A percentile compares a stretch with the other conserved stretches of the same genome.
Conservation (phyloP, 2,329 filamentous ascomycete genomes). For the Fusarium piperis region DNA sequence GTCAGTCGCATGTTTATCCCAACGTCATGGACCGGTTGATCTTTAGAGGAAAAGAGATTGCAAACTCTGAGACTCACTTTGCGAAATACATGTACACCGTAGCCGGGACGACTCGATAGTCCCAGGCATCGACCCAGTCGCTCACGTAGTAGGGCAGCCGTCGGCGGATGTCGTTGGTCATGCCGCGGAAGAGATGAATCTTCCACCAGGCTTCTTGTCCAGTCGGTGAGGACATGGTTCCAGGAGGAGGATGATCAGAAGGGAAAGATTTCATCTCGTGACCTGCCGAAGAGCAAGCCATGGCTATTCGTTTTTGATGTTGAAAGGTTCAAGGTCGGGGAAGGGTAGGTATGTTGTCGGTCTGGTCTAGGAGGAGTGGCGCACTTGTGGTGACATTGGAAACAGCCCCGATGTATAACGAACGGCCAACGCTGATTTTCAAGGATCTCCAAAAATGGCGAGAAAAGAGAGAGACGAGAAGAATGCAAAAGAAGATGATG, state of each 20-base stretch:
- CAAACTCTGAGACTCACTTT: constrained; percentile 66
- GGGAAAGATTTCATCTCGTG: constrained; percentile 9
- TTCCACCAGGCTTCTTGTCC: constrained; percentile 71
- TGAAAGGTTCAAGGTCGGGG: neutral
- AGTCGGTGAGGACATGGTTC: neutral
- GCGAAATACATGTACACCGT: constrained; percentile 96
- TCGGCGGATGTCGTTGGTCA: constrained; percentile 80
- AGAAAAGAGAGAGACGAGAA: neutral
- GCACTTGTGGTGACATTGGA: neutral
- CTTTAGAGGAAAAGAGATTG: neutral
- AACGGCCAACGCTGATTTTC: neutral
- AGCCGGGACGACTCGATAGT: constrained; percentile 87
- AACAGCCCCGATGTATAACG: neutral
- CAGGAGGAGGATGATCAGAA: neutral
- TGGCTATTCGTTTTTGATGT: neutral
- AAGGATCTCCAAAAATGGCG: neutral
- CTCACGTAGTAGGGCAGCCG: constrained; percentile 80
- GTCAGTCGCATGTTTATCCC: constrained; percentile 18
- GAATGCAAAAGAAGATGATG: neutral
- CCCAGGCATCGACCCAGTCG: constrained; percentile 89
- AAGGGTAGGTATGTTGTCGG: neutral
- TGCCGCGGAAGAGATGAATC: constrained; percentile 79
- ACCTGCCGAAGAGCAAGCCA: constrained; percentile 21
- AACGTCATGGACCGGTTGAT: neutral
- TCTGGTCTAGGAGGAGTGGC: neutral